Base-by-base conservation (phyloP, 2,329 filamentous ascomycete genomes). In the Huntiella abstrusa region DNA sequence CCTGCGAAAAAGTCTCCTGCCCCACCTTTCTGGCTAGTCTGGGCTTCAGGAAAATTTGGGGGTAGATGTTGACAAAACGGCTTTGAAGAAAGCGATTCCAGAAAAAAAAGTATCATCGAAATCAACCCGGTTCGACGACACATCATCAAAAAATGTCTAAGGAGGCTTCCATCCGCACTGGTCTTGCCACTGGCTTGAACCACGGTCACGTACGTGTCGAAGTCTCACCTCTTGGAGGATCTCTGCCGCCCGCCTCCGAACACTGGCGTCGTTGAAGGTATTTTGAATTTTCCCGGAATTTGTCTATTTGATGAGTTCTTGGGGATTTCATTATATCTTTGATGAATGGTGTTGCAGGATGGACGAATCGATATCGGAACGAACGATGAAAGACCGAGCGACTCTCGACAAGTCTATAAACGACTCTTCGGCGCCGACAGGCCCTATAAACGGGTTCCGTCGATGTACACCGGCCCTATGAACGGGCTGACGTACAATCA, bases 201-300 rank as follows among this genome's bases (percentile, higher is more conserved):
- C 71, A 69, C 57, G 71, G 74, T 63, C 68, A 75, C 68, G 74
- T 77, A 77, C 65, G 70, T 66, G 59, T 61, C 60, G 60, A 62
- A 63, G 69, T 79, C 75, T 79, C 75, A 78, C 73, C 75, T 79
- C 75, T 71, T 78, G 75, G 75, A 79, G 75, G 73, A 79, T 79
- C 72, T 73, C 74, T 75, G 73, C 71, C 15, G 46, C 43, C 49
- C 40, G 36, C 43, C 47, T 48, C 46, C 49, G 22, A 36, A 17
- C 45, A 38, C 45, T 11, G 33, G 22, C 32, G 12, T 41, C 36
- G 41, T 35, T 44, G 44, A 46, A 38, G 22, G 33, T 16, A 5
- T 42, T 17, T 42, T 42, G 10, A 34, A 35, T 36, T 55, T 37
- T 28, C 44, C 16, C 40, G 40, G n/a, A 28, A 47, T 43, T 43